phyloP scores from a whole-genome alignment of 805 yeast genomes.

The Aciculoconidium aculeatum region DNA sequence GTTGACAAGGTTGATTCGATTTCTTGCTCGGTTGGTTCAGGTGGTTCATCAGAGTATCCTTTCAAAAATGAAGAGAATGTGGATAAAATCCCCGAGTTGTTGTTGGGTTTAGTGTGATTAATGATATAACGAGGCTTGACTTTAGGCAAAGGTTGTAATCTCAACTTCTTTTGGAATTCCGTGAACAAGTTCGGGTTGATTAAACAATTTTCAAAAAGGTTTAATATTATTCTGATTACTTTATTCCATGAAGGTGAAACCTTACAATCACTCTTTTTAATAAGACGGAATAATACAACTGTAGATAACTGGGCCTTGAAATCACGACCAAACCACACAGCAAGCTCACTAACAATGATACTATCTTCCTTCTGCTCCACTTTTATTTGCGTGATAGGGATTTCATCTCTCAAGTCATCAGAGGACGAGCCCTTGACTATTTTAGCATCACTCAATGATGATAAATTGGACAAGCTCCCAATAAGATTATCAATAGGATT shows the following conservation, averaged over 20 bases:
- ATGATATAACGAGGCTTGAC: slow-evolving; percentile 66
- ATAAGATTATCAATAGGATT: slow-evolving; percentile 61
- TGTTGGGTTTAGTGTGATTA: slow-evolving; percentile 56
- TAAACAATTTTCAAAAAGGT: slow-evolving; percentile 67
- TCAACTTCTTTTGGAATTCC: slow-evolving; percentile 55
- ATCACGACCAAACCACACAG: slow-evolving; percentile 83
- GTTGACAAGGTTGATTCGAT: slow-evolving; percentile 81
- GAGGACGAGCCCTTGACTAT: slow-evolving; percentile 6
- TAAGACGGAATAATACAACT: slow-evolving; percentile 75
- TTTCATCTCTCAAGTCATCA: slow-evolving; percentile 22
- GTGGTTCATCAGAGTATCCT: slow-evolving; percentile 77
- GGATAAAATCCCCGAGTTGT: slow-evolving; percentile 75
- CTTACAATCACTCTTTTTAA: slow-evolving; percentile 50
- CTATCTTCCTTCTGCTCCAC: slow-evolving; percentile 50
- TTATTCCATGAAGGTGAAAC: slow-evolving; percentile 57
- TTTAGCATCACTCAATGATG: slow-evolving; percentile 50
- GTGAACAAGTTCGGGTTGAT: slow-evolving; percentile 56
- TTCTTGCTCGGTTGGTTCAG: slow-evolving; percentile 92
- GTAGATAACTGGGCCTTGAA: slow-evolving; percentile 88
- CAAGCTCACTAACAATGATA: slow-evolving; percentile 72
- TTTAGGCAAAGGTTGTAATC: slow-evolving; percentile 48
- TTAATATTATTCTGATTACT: slow-evolving; percentile 53
- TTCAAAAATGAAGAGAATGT: slow-evolving; percentile 89
- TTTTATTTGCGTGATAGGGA: slow-evolving; percentile 31
- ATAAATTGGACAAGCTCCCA: slow-evolving; percentile 59